Percentiles rank a stretch among this genome's conserved stretches.
phyloP scores from a whole-genome alignment of 257 asterid species.

The Knoxia roxburghii region DNA sequence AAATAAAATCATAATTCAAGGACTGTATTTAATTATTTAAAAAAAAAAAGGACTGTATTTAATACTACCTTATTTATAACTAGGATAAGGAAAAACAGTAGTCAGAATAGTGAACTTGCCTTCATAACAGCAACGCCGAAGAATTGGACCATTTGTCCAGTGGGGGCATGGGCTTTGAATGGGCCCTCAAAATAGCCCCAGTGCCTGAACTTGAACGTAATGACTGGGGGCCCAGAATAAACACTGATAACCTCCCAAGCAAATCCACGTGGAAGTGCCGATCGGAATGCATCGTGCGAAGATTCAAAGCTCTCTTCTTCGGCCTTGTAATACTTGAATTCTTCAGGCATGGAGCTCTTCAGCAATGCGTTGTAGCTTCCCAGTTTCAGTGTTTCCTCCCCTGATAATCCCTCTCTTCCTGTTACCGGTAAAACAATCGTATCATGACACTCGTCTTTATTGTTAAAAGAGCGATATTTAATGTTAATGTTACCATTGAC shows the following conservation, averaged over 20 bases:
- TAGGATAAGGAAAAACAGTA: too few species aligned
- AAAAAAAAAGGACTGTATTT: too few species aligned
- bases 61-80: too few species aligned
- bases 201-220: constrained; percentile 75
- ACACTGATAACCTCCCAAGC: constrained; percentile 82
- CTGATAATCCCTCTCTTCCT: constrained; percentile 70
- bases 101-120: too few species aligned
- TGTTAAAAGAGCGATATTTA: too few species aligned
- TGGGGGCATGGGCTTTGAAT: constrained; percentile 66
- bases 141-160: constrained; percentile 67
- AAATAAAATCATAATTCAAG: too few species aligned
- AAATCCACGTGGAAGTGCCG: constrained; percentile 81
- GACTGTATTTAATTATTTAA: too few species aligned
- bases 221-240: constrained; percentile 66
- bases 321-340: constrained; percentile 65
- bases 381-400: constrained; percentile 54
- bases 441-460: too few species aligned
- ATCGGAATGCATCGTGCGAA: constrained; percentile 57
- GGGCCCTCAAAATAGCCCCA: constrained; percentile 96
- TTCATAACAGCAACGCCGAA: constrained; percentile 61
- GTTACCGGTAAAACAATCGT: neutral
- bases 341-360: constrained; percentile 76
- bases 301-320: constrained; percentile 83
- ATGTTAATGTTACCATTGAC: constrained; percentile 90
- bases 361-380: constrained; percentile 82